phyloP scores from a whole-genome alignment of 768 basidiomycete genomes.

The Psilocybe sp. region DNA sequence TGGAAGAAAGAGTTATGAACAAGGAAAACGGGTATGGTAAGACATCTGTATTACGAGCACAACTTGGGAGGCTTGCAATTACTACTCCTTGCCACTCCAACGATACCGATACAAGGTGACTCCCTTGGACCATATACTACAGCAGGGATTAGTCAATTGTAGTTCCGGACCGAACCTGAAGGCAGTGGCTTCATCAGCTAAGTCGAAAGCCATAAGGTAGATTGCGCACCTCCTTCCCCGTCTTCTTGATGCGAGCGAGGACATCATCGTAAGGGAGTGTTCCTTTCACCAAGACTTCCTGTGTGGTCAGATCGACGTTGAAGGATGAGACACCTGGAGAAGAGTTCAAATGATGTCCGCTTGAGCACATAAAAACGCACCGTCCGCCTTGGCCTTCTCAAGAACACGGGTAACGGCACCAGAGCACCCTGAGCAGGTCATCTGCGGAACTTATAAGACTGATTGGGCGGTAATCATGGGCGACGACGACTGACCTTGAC shows the following conservation, averaged over 20 bases:
- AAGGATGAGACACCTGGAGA: constrained; percentile 53
- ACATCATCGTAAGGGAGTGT: constrained; percentile 61
- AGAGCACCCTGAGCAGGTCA: constrained; percentile 87
- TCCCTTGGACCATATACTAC: too few relatives aligned
- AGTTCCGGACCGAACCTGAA: constrained; percentile 41
- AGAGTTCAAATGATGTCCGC: constrained; percentile 1
- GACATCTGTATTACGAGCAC: too few relatives aligned
- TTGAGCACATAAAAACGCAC: constrained; percentile 12
- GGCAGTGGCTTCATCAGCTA: background rate
- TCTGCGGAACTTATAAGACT: constrained; percentile 37
- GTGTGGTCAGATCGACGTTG: constrained; percentile 61
- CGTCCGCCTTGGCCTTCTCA: constrained; percentile 57
- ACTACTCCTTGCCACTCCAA: background rate
- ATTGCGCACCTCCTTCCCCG: constrained; percentile 75
- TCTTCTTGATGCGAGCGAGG: constrained; percentile 79
- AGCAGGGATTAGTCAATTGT: constrained; percentile 31
- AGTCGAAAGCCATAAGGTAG: background rate
- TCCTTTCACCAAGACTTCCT: constrained; percentile 71
- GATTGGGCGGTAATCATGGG: background rate
- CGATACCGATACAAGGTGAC: background rate
- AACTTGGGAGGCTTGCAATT: too few relatives aligned
- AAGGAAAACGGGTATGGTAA: too few relatives aligned
- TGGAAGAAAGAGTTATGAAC: too few relatives aligned
- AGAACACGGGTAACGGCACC: constrained; percentile 77
- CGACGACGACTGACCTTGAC: constrained; percentile 62